Conservation (phyloP, 2,329 filamentous ascomycete genomes). For the Elsinoe australis region DNA sequence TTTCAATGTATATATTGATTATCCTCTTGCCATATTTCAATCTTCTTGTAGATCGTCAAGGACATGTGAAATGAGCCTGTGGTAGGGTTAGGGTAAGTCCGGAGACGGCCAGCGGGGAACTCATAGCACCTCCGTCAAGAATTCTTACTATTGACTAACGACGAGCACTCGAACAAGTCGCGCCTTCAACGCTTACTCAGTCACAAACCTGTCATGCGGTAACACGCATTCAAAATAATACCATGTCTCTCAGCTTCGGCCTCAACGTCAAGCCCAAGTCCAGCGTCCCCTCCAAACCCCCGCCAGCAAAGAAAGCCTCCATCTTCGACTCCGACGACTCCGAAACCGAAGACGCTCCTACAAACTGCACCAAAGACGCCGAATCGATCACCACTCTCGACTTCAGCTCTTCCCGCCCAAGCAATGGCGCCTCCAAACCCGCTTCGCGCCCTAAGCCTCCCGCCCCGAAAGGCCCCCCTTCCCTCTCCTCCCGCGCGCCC, state of each 20-base stretch:
- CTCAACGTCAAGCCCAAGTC: conserved; percentile 30
- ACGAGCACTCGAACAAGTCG: too few species aligned
- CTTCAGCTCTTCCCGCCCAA: conserved; percentile 32
- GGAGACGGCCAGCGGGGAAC: not conserved
- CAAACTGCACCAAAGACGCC: conserved; percentile 31
- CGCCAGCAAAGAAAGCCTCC: conserved; percentile 29
- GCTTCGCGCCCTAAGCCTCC: conserved; percentile 28
- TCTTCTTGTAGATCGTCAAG: not conserved
- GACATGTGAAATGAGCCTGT: too few species aligned
- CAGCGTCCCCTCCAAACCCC: conserved; percentile 20
- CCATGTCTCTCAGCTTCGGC: conserved; percentile 33
- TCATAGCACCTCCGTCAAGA: too few species aligned
- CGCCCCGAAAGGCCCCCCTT: conserved; percentile 25
- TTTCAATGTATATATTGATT: not conserved
- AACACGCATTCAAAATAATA: too few species aligned
- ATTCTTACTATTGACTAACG: too few species aligned
- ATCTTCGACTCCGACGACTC: conserved; percentile 53
- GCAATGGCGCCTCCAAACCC: conserved; percentile 28
- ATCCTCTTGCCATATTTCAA: not conserved
- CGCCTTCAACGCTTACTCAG: too few species aligned
- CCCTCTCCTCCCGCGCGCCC: conserved; percentile 31
- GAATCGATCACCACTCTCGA: conserved; percentile 51
- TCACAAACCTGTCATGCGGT: not conserved
- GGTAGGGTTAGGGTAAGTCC: too few species aligned
- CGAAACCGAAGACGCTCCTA: conserved; percentile 43